Evolutionary conservation across 768 basidiomycete species (phyloP), one percentile per base, ranked within the genome.

Genomic region (Boletus insuetus): DNA sequence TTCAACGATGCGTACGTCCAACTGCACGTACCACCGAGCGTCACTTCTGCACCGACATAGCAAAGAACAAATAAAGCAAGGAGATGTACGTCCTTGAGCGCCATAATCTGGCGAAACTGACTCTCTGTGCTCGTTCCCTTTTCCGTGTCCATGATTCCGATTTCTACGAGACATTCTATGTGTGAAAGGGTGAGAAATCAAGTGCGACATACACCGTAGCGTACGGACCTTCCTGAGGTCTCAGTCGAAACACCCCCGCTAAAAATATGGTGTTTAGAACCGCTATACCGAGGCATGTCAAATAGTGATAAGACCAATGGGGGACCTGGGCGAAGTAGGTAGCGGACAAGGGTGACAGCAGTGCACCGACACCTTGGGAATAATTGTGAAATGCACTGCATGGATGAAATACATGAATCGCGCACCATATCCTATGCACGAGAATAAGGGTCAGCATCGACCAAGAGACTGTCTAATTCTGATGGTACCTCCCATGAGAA

Each of bases 401-500:
- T 26, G 35, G 17, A 37, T 17, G 38, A 39, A 39, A n/a, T 14
- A 14, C 26, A 39, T 39, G 37, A 37, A 20, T 46, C 12, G 20
- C 19, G 19, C n/a, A 54, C 53, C 42, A 17, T 55, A 55, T 38
- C 5, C 54, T 55, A 42, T 29, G 19, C 34, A 31, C 2, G n/a
- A 11, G 4, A 38, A 55, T 16, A n/a, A 20, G 26, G 35, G 29
- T 56, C 39, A 52, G 20, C 34, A 29, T 22, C 16, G 2, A 46
- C 38, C 77, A 75, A 11, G 73, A 74, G 16, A 66, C 67, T 39
- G 12, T 20, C 73, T 64, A 12, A 65, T 6, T 83, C 82, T 79
- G 48, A 35, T 44, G 14, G 11, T 22, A 74, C 74, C 49, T 73
- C 72, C 17, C 85, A 59, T 89, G 83, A 73, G 43, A 10, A 73